Evolutionary conservation across 257 asterid genomes (phyloP), one percentile per base, ranked within the genome.

Genomic region (Nicotiana otophora): DNA sequence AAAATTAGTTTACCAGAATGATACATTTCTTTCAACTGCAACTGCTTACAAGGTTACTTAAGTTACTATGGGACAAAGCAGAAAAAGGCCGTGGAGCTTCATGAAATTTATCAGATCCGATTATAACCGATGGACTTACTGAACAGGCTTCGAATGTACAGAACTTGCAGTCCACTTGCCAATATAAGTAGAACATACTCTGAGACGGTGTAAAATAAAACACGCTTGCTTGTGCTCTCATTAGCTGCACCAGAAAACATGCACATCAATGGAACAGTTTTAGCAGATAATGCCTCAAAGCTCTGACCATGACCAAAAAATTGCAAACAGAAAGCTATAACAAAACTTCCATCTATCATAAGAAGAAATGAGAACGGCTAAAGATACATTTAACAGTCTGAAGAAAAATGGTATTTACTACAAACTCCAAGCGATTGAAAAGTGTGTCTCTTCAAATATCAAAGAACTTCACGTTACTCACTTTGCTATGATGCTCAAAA

Each of bases 191-290:
- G 72, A 20, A 89, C 28, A 89, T 95, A 95, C 63, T 95, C 99
- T 26, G 89, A 95, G 9, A 91, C 86, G 0, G 98, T 91, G 94
- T 93, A 95, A 63, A 87, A 87, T 54, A 95, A 90, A 17, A 95
- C 98, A 0, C 97, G 97, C 83, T 78, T 85, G 51, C 94, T 82
- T 23, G 97, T 95, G 84, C 97, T 93, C 93, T 94, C 95, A 30
- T 92, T 95, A 12, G 96, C 99, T 95, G 94, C 92, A 90, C 57
- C 77, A 64, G 36, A 28, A 46, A 51, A 81, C 48, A 81, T 33
- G 77, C 77, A 64, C n/a, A 69, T 46, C 55, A 28, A 10, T 4
- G 16, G 36, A 62, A 7, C 36, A 12, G 82, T 34, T 31, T 55
- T 16, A 66, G 75, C 75, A 66, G 39, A 26, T 30, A 36, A 20